Evolutionary conservation across 129 eudicot genomes (phyloP).

Genomic region (Deinandra increscens): DNA sequence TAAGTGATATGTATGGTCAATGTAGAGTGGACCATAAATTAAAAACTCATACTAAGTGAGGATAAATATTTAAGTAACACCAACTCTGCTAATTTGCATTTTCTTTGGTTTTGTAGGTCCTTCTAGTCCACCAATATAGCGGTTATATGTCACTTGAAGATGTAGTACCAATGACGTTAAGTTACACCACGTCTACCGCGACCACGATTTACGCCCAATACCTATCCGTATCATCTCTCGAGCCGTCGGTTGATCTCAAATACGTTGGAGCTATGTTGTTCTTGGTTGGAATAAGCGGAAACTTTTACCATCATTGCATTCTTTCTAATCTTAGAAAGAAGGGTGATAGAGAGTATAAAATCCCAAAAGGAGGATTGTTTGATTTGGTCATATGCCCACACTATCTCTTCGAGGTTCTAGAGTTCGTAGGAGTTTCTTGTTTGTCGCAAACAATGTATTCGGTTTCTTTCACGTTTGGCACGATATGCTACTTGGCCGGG

Average conservation of each 20-base stretch:
- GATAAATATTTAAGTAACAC: too few species aligned
- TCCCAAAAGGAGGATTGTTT: constrained; percentile 67
- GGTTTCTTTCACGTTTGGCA: constrained; percentile 31
- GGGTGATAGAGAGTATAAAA: constrained; percentile 45
- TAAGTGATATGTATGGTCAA: too few species aligned
- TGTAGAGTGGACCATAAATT: too few species aligned
- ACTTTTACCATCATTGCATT: constrained; percentile 52
- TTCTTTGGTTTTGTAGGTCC: constrained; percentile 28
- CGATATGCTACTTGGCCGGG: constrained; percentile 39
- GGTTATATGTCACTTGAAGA: constrained; percentile 40
- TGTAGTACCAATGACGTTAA: constrained; percentile 26
- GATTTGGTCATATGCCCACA: constrained; percentile 64
- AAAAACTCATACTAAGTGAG: too few species aligned
- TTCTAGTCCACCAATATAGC: constrained; percentile 54
- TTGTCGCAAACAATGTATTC: constrained; percentile 51
- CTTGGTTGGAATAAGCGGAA: constrained; percentile 47
- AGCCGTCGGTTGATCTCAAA: constrained; percentile 43
- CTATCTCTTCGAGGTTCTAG: constrained; percentile 61
- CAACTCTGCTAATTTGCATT: too few species aligned
- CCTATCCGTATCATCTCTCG: constrained; percentile 21
- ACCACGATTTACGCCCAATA: constrained; percentile 49
- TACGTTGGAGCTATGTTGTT: constrained; percentile 35
- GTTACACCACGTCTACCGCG: constrained; percentile 36
- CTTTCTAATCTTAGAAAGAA: constrained; percentile 49
- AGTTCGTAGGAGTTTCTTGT: constrained; percentile 52